Conservation (phyloP, 208 protist species). For the Acanthamoeba divionensis region DNA sequence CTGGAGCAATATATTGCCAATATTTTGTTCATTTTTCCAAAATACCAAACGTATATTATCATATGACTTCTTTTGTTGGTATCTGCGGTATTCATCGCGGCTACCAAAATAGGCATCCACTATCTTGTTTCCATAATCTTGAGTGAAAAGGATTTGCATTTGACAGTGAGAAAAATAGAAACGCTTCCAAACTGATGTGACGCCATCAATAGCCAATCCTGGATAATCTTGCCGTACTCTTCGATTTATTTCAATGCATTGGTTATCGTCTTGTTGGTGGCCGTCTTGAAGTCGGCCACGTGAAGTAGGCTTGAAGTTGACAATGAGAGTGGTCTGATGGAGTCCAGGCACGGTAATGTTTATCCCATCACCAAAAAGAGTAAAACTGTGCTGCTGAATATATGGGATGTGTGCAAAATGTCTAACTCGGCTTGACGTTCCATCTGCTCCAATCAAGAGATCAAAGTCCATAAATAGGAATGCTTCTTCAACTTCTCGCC, state of each 20-base stretch:
- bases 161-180: conserved; percentile 11
- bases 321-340: not conserved
- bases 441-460: not conserved
- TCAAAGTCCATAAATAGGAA: not conserved
- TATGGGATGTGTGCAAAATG: not conserved
- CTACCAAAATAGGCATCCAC: no score
- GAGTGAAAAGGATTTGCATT: conserved; percentile 19
- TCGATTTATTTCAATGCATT: not conserved
- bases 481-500: not conserved
- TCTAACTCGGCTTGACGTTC: not conserved
- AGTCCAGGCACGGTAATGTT: not conserved
- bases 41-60: not conserved
- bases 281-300: not conserved
- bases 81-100: not conserved
- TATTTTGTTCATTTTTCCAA: not conserved
- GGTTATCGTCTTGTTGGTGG: not conserved
- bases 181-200: not conserved
- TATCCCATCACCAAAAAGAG: not conserved
- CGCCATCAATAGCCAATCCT: not conserved
- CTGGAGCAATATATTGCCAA: not conserved
- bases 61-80: not conserved
- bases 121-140: not conserved
- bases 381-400: not conserved
- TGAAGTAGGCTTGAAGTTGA: conserved; percentile 7
- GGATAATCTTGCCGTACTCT: not conserved